A percentile compares a stretch with the other conserved stretches of the same genome.
Conservation (phyloP, 78 protist species). For the Protostelium mycophagum region DNA sequence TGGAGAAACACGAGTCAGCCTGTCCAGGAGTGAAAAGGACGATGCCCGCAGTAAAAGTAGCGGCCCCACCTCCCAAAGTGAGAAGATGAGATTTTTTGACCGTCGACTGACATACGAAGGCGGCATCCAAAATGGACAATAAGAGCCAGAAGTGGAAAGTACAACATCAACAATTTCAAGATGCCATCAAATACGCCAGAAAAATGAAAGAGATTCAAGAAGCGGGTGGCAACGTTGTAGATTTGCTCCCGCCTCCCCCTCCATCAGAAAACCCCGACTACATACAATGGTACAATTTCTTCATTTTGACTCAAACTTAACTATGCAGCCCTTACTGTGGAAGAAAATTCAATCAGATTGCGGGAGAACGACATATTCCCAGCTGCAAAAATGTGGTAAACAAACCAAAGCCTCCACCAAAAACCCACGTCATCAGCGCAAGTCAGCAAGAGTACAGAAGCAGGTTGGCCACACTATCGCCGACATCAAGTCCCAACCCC, state of each 20-base stretch:
- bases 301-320: background rate
- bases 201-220: background rate
- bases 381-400: background rate
- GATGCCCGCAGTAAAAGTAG: background rate
- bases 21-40: background rate
- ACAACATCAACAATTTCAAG: background rate
- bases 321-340: background rate
- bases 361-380: background rate
- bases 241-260: background rate
- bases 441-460: background rate
- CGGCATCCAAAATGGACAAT: too few species aligned
- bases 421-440: background rate
- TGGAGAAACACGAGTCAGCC: background rate
- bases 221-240: background rate
- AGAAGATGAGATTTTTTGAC: too few species aligned
- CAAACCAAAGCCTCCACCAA: background rate
- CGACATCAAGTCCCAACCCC: background rate
- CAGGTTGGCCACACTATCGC: background rate
- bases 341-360: background rate
- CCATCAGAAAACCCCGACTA: background rate
- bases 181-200: background rate
- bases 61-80: background rate
- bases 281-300: background rate
- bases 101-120: too few species aligned
- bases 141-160: background rate